phyloP scores from a whole-genome alignment of 2,329 filamentous ascomycete genomes.

The Aspergillus clavatus region DNA sequence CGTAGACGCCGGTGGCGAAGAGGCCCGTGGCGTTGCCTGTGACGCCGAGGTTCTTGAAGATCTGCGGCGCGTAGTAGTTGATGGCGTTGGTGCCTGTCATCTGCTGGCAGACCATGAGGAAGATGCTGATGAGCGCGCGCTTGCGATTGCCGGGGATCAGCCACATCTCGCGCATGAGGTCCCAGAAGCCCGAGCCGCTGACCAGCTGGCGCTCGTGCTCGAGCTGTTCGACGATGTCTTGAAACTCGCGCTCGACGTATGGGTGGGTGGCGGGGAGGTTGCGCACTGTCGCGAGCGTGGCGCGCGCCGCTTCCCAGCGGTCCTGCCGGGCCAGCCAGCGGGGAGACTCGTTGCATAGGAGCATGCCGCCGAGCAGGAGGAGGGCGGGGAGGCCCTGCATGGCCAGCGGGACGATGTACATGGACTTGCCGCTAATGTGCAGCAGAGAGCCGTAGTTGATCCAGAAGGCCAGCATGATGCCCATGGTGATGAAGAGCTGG shows the following conservation, averaged over 20 bases:
- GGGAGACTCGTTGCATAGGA: slow-evolving; percentile 61
- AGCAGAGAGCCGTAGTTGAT: slow-evolving; percentile 52
- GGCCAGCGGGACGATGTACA: slow-evolving; percentile 59
- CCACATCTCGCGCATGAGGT: slow-evolving; percentile 62
- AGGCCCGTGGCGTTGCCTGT: slow-evolving; percentile 53
- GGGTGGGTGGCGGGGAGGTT: slow-evolving; percentile 50
- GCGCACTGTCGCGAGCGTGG: slow-evolving; percentile 54
- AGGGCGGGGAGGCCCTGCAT: slow-evolving; percentile 62
- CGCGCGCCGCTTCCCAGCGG: slow-evolving; percentile 60
- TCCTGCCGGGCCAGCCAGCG: slow-evolving; percentile 65
- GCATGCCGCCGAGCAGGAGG: slow-evolving; percentile 57
- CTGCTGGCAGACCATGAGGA: slow-evolving; percentile 52
- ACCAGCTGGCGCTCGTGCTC: slow-evolving; percentile 57
- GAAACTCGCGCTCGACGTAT: slow-evolving; percentile 56
- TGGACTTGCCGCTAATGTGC: slow-evolving; percentile 46
- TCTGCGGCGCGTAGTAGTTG: slow-evolving; percentile 66
- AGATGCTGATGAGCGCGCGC: slow-evolving; percentile 51
- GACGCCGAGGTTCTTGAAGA: slow-evolving; percentile 63
- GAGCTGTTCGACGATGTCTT: slow-evolving; percentile 59
- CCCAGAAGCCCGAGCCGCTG: slow-evolving; percentile 49
- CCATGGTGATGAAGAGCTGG: slow-evolving; percentile 52
- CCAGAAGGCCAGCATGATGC: slow-evolving; percentile 46
- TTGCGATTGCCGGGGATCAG: slow-evolving; percentile 51
- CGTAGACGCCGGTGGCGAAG: slow-evolving; percentile 70
- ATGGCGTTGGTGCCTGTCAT: slow-evolving; percentile 55